Base-by-base conservation (phyloP, 2,329 filamentous ascomycete species). In the Chrysoporthe austroafricana region DNA sequence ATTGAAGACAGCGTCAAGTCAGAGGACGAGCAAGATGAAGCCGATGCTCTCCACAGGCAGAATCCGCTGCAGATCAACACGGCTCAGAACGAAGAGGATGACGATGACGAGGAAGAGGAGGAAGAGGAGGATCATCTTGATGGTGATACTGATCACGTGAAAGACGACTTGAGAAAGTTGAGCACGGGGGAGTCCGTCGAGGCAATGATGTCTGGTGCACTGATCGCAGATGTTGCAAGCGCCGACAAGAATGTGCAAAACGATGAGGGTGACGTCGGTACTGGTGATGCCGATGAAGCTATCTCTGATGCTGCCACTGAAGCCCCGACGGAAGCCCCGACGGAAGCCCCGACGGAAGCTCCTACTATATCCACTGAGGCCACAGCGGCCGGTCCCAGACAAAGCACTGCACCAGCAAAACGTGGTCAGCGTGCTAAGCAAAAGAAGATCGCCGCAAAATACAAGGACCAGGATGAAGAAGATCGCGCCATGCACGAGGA, bases 391-490 rank as follows among this genome's bases (percentile, higher is more conserved):
- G 72, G 78, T 64, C 74, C 77, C 52, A 46, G 32, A 74, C 78
- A 68, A 75, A 84, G 83, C 77, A 87, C 83, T 75, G 78, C 71
- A 16, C 83, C 78, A 67, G 74, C 78, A 43, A 91, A 89, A 76
- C 89, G 94, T 67, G 93, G 94, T 42, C 93, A 96, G 77, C 89
- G 88, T 67, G 86, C 86, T 69, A 97, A 97, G 77, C 89, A 90
- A 56, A 97, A 96, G 82, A 97, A 96, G 78, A 89, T 93, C 1
- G 93, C 93, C 3, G 83, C 88, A 68, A 97, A 97, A 77, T 99
- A 99, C 80, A 95, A 91, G 58, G 84, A 96, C 73, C 96, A 98
- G 83, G 95, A 98, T 73, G 94, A 97, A 66, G 95, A 97, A 78
- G 96, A 99, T 75, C 92, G 94, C 14, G 87, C 86, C 7, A 86